Evolutionary conservation across 768 basidiomycete genomes (phyloP).

Genomic region (Lyophyllum decastes): DNA sequence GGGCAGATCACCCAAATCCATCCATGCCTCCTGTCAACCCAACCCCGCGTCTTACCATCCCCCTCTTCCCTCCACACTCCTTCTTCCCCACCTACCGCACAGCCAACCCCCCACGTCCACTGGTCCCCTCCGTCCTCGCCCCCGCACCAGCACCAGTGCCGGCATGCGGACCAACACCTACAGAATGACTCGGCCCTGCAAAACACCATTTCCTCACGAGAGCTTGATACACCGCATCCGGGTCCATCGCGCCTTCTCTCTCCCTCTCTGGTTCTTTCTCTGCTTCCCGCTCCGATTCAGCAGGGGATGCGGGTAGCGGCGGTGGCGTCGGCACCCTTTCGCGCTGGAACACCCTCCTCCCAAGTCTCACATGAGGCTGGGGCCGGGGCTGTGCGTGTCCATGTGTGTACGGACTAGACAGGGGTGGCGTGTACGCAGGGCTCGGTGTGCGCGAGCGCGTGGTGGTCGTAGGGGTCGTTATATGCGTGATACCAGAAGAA

Average conservation of each 20-base stretch:
- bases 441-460: neutral
- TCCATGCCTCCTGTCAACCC: neutral
- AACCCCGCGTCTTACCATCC: neutral
- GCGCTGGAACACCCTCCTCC: neutral
- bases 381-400: neutral
- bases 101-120: neutral
- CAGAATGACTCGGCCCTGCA: slow-evolving; percentile 5
- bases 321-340: neutral
- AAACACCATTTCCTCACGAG: slow-evolving; percentile 12
- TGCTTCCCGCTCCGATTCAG: neutral
- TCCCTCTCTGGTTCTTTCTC: neutral
- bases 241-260: neutral
- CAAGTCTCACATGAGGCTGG: neutral
- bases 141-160: neutral
- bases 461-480: neutral
- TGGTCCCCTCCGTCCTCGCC: neutral
- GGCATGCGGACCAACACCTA: too few species aligned
- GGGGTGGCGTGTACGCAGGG: neutral
- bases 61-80: neutral
- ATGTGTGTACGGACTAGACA: too few species aligned
- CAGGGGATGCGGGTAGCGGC: neutral
- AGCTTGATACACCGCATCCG: slow-evolving; percentile 7
- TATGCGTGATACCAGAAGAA: too few species aligned
- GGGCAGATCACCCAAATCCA: neutral
- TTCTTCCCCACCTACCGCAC: neutral